Evolutionary conservation across 2,329 filamentous ascomycete species (phyloP).

Genomic region (Hypoxylon sp.): DNA sequence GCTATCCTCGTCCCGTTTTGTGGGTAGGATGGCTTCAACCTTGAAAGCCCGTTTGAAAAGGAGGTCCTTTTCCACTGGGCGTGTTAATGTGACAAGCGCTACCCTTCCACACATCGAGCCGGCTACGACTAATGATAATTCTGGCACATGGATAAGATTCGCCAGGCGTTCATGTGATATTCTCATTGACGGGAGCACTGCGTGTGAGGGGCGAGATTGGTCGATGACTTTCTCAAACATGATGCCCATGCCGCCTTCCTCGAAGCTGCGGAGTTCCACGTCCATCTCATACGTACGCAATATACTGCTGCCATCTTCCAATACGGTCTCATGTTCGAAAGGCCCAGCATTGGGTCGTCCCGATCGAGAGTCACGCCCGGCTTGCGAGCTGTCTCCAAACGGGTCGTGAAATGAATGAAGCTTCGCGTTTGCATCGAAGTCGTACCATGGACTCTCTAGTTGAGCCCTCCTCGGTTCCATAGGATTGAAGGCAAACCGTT

Average conservation of each 20-base stretch:
- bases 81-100: slow-evolving; percentile 72
- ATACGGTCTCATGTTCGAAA: slow-evolving; percentile 16
- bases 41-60: slow-evolving; percentile 63
- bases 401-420: not conserved
- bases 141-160: slow-evolving; percentile 75
- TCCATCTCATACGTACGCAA: slow-evolving; percentile 66
- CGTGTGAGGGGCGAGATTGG: slow-evolving; percentile 44
- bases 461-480: slow-evolving; percentile 29
- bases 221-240: slow-evolving; percentile 53
- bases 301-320: slow-evolving; percentile 53
- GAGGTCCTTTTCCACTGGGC: slow-evolving; percentile 50
- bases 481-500: slow-evolving; percentile 39
- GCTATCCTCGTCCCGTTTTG: slow-evolving; percentile 61
- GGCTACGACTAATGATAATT: slow-evolving; percentile 77
- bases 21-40: slow-evolving; percentile 68
- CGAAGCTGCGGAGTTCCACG: slow-evolving; percentile 61
- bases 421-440: slow-evolving; percentile 10
- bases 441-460: slow-evolving; percentile 32
- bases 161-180: slow-evolving; percentile 67
- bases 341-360: not conserved
- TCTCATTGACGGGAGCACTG: slow-evolving; percentile 53
- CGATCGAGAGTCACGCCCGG: slow-evolving; percentile 2
- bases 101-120: slow-evolving; percentile 78
- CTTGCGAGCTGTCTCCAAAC: not conserved
- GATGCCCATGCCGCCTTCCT: slow-evolving; percentile 51